Conservation (phyloP, 257 asterid species). For the Penstemon davidsonii region DNA sequence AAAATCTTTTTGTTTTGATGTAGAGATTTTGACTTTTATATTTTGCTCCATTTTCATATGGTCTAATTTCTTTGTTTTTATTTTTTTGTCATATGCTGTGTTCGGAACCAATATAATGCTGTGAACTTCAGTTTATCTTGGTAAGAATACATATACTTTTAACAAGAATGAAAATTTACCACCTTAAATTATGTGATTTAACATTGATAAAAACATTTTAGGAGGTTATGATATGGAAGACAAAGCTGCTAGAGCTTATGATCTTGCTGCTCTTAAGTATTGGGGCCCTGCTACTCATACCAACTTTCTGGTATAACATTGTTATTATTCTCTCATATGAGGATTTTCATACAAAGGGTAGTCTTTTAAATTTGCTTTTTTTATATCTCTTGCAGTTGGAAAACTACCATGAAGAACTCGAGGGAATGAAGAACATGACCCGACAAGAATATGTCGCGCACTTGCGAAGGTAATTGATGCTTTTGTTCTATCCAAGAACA, state of each 20-base stretch:
- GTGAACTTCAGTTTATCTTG: slow-evolving; percentile 66
- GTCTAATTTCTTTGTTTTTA: slow-evolving; percentile 32
- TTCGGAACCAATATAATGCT: slow-evolving; percentile 39
- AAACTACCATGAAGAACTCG: slow-evolving; percentile 77
- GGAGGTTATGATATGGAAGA: slow-evolving; percentile 98
- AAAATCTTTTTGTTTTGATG: slow-evolving; percentile 26
- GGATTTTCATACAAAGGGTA: neutral
- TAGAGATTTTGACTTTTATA: slow-evolving; percentile 1
- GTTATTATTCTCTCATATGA: neutral
- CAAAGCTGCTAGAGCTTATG: slow-evolving; percentile 97
- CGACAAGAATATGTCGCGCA: slow-evolving; percentile 89
- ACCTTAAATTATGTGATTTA: neutral
- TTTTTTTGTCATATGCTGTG: slow-evolving; percentile 37
- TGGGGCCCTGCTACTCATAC: slow-evolving; percentile 93
- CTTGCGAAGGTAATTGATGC: slow-evolving; percentile 59
- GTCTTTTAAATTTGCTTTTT: neutral
- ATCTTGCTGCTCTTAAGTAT: slow-evolving; percentile 89
- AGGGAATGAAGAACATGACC: slow-evolving; percentile 85
- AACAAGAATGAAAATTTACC: too few species aligned
- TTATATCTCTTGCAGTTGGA: slow-evolving; percentile 46
- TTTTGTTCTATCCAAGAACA: neutral
- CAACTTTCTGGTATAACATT: slow-evolving; percentile 56
- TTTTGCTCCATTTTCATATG: neutral
- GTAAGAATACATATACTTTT: slow-evolving; percentile 42
- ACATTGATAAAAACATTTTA: slow-evolving; percentile 18